Evolutionary conservation across 148 eudicot species (phyloP).

Genomic region (Salicornia ramosissima): DNA sequence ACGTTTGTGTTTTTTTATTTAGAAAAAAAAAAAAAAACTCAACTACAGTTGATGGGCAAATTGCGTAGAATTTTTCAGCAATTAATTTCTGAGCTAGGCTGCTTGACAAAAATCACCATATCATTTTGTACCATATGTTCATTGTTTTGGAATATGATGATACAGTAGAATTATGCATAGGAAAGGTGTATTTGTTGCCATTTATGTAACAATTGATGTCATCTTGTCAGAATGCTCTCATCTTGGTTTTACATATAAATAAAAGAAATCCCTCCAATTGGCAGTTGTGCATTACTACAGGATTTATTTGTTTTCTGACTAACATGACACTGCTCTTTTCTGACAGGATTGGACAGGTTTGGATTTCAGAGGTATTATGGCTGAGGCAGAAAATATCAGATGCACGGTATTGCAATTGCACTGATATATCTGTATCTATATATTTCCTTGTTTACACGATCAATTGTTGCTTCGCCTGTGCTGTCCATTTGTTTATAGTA

Average conservation of each 20-base stretch:
- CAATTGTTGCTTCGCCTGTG: slow-evolving; percentile 2
- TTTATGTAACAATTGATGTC: background rate
- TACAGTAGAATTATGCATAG: background rate
- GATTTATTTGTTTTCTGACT: background rate
- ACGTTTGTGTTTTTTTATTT: slow-evolving; percentile 3
- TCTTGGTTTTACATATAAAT: background rate
- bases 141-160: background rate
- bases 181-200: background rate
- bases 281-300: background rate
- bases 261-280: background rate
- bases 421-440: background rate
- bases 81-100: background rate
- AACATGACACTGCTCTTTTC: background rate
- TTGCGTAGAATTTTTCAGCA: background rate
- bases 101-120: background rate
- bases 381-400: slow-evolving; percentile 93
- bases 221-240: background rate
- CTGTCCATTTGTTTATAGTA: background rate
- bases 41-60: background rate
- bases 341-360: slow-evolving; percentile 97
- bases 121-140: background rate
- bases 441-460: background rate
- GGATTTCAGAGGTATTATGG: slow-evolving; percentile 79
- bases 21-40: no score
- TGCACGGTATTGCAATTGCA: slow-evolving; percentile 57